phyloP scores from a whole-genome alignment of 2,329 filamentous ascomycete species.

The Apiospora rasikravindrae region DNA sequence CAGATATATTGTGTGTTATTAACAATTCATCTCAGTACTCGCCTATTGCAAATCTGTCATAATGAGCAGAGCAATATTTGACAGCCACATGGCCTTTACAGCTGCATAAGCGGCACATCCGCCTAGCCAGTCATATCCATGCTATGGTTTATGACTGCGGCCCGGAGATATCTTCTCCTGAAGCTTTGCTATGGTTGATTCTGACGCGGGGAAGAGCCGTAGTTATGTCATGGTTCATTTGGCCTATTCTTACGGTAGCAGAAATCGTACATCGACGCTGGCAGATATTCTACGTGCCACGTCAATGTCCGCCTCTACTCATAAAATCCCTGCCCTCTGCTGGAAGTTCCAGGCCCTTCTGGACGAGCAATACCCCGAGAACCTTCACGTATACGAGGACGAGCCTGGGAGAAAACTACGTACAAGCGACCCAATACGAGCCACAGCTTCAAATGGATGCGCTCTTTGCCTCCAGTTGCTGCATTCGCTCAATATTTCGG shows the following conservation, averaged over 20 bases:
- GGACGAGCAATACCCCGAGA: neutral
- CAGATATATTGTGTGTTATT: no score
- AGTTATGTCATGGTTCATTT: neutral
- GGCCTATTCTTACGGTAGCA: neutral
- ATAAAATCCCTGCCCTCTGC: neutral
- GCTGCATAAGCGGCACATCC: no score
- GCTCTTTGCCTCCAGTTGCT: neutral
- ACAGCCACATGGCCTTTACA: no score
- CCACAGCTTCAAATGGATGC: neutral
- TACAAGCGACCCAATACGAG: neutral
- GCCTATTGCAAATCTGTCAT: no score
- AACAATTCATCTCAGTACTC: no score
- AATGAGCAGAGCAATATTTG: no score
- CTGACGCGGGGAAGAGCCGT: neutral
- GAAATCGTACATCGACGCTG: no score
- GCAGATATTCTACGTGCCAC: no score
- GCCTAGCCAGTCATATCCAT: no score
- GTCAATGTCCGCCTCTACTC: neutral
- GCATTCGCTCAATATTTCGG: neutral
- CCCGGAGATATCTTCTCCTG: neutral
- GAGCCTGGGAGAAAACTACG: accelerated
- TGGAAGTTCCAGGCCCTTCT: neutral
- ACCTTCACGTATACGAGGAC: neutral
- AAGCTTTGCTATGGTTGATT: neutral
- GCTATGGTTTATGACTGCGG: neutral